Evolutionary conservation across 371 early-diverging fungal species (phyloP).

Genomic region (Pancytospora epiphaga): DNA sequence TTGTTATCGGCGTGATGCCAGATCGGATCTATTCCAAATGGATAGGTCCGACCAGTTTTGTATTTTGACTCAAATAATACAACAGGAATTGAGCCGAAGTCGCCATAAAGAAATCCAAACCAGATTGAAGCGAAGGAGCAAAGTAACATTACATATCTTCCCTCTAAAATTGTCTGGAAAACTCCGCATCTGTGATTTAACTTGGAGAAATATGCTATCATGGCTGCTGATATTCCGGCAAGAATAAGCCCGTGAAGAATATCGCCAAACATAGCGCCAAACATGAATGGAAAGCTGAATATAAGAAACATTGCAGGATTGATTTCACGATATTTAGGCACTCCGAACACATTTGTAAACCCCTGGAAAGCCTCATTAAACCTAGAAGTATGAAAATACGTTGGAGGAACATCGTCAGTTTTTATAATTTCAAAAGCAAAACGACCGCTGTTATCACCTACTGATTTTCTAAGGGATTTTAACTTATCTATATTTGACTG

Average conservation of each 20-base stretch:
- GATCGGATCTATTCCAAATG: slow-evolving; percentile 67
- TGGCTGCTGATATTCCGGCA: slow-evolving; percentile 68
- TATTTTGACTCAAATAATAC: slow-evolving; percentile 70
- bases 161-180: slow-evolving; percentile 75
- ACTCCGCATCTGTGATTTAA: slow-evolving; percentile 65
- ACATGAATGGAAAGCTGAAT: slow-evolving; percentile 93
- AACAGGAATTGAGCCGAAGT: slow-evolving; percentile 77
- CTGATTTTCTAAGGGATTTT: slow-evolving; percentile 23
- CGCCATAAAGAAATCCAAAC: slow-evolving; percentile 92
- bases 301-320: slow-evolving; percentile 94
- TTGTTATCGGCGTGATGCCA: slow-evolving; percentile 83
- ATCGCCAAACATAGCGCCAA: slow-evolving; percentile 99
- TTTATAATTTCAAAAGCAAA: slow-evolving; percentile 49
- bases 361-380: slow-evolving; percentile 87
- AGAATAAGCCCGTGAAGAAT: slow-evolving; percentile 83
- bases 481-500: slow-evolving; percentile 36
- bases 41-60: slow-evolving; percentile 58
- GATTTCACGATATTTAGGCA: slow-evolving; percentile 93
- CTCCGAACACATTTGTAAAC: slow-evolving; percentile 91
- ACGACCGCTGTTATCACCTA: slow-evolving; percentile 42
- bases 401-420: slow-evolving; percentile 65
- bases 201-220: slow-evolving; percentile 67
- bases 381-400: slow-evolving; percentile 82
- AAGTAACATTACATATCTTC: slow-evolving; percentile 86
- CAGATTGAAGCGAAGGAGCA: slow-evolving; percentile 90